These are phyloP conservation scores for Endocarpon pusillum DNA, from an alignment of 495 filamentous ascomycete species.

Conservation along the genomic window DNA sequence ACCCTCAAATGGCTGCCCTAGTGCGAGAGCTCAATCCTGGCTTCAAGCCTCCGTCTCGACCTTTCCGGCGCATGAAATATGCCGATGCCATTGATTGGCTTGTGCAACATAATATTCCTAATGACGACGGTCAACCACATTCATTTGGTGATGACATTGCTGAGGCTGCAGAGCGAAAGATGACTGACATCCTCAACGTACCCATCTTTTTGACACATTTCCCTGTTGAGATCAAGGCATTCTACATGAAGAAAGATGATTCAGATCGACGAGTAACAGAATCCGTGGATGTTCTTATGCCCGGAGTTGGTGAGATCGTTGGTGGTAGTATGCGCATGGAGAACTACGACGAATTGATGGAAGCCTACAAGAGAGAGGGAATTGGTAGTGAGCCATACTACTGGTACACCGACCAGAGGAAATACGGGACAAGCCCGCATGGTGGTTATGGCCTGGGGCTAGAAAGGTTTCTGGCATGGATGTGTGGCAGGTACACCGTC, in stretches of 20 bases:
- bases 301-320: constrained; percentile 91
- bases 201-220: constrained; percentile 97
- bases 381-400: constrained; percentile 82
- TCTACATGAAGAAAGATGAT: constrained; percentile 94
- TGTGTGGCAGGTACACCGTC: constrained; percentile 84
- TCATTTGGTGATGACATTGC: constrained; percentile 95
- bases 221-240: constrained; percentile 93
- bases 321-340: constrained; percentile 95
- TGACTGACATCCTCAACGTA: constrained; percentile 90
- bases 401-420: constrained; percentile 98
- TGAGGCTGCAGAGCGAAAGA: constrained; percentile 87
- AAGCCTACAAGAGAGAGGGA: constrained; percentile 69
- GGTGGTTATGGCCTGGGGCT: constrained; percentile 91
- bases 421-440: constrained; percentile 87
- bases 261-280: constrained; percentile 80
- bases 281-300: constrained; percentile 92
- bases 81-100: constrained; percentile 89
- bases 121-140: constrained; percentile 83
- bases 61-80: constrained; percentile 94
- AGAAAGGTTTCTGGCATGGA: constrained; percentile 92
- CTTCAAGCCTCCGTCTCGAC: constrained; percentile 68
- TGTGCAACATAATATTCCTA: constrained; percentile 66
- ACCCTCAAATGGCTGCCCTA: constrained; percentile 48
- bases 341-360: constrained; percentile 80
- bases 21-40: constrained; percentile 73